Evolutionary conservation across 2,329 filamentous ascomycete genomes (phyloP).

Genomic region (Phialophora expanda): DNA sequence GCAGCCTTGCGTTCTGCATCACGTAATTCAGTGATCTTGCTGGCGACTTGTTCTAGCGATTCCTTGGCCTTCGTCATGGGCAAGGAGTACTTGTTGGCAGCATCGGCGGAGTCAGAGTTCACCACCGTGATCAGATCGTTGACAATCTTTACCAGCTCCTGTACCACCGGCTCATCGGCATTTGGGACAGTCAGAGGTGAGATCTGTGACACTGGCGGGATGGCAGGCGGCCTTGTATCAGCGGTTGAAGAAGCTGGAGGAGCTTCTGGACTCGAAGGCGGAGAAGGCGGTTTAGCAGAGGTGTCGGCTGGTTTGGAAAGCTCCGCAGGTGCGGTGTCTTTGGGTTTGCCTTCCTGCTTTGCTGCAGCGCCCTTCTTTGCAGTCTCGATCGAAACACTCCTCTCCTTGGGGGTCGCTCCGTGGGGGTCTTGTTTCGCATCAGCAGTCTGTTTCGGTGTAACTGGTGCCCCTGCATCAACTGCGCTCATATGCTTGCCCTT

Average conservation of each 20-base stretch:
- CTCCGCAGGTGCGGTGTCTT: conserved; percentile 38
- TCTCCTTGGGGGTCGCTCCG: conserved; percentile 41
- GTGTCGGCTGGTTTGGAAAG: conserved; percentile 5
- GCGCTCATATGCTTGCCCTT: conserved; percentile 57
- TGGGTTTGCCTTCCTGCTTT: conserved; percentile 37
- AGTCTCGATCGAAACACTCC: conserved; percentile 44
- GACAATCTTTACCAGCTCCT: conserved; percentile 91
- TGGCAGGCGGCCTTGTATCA: conserved; percentile 47
- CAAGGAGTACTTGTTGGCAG: conserved; percentile 72
- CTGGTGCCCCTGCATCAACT: conserved; percentile 39
- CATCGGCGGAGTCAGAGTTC: conserved; percentile 72
- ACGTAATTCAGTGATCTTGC: conserved; percentile 77
- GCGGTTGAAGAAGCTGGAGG: background rate
- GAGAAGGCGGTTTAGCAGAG: conserved; percentile 31
- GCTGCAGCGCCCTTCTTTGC: conserved; percentile 41
- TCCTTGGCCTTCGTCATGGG: conserved; percentile 85
- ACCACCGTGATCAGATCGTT: conserved; percentile 95
- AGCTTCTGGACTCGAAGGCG: conserved; percentile 48
- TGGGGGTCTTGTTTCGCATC: conserved; percentile 27
- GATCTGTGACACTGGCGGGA: conserved; percentile 66
- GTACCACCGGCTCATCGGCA: conserved; percentile 83
- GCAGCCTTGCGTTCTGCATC: conserved; percentile 71
- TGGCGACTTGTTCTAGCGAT: conserved; percentile 77
- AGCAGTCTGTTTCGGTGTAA: conserved; percentile 22
- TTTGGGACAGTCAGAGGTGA: conserved; percentile 77